Evolutionary conservation across 208 protist genomes (phyloP), one percentile per base, ranked within the genome.

Genomic region (Leptomonas seymouri): DNA sequence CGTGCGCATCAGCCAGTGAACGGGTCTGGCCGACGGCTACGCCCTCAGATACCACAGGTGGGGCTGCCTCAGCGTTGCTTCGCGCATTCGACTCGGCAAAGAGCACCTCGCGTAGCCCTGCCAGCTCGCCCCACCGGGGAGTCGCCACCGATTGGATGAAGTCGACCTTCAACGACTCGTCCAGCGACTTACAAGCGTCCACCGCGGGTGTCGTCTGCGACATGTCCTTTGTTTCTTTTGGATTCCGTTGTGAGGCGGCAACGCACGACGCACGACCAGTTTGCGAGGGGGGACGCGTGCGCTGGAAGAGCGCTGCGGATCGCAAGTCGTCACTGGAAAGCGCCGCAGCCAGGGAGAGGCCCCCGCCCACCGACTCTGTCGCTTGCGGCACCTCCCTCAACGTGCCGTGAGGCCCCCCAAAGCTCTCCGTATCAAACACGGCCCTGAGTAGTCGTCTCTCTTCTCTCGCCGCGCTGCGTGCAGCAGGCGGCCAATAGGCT

Each of bases 51-150:
- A 39, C 34, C 34, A 39, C 34, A 9, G 34, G 7, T 39, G 34
- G 34, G 34, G 34, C 3, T 9, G 34, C 34, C 34, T 39, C 34
- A 9, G 34, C 34, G 34, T 39, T 39, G 34, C 34, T 9, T 28
- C 55, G 12, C 0, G 18, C 31, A 27, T 14, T 45, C 42, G 36
- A 11, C 7, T 28, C 25, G 21, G n/a, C 3, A 28, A 77, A 77
- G 4, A 77, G 41, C 0, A 45, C 11, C 20, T 61, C 71, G 11
- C 71, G 71, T 49, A 77, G 50, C 18, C 64, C 57, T 1, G 49
- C 57, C 14, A 77, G 55, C 8, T 73, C 73, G n/a, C n/a, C 42
- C 73, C 66, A 71, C 21, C 73, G 53, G 25, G 64, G 73, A 3
- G 53, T 58, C 12, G 73, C 73, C 7, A 68, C 49, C 12, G 71